Evolutionary conservation across 2,329 filamentous ascomycete genomes (phyloP), one percentile per base, ranked within the genome.

Genomic region (Claviceps humidiphila): DNA sequence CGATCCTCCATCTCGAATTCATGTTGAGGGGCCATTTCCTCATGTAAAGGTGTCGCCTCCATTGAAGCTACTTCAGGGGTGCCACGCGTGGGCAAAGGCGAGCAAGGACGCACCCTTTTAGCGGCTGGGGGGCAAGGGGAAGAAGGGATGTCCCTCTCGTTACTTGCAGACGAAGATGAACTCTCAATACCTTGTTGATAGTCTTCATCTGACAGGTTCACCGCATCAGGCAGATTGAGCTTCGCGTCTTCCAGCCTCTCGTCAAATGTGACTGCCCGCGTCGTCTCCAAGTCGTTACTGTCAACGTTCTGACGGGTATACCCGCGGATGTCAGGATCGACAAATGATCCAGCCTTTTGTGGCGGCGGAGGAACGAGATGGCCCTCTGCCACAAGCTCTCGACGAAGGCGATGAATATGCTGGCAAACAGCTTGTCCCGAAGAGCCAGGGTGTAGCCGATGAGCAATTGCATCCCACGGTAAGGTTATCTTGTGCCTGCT

Each of bases 401-500:
- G 55, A 4, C 71, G 66, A 4, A 71, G 53, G 0, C 70, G 66
- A 16, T 57, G 56, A 2, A 73, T 51, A 34, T 68, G 64, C 60
- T 74, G 71, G 2, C 56, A 49, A 4, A 73, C 53, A 4, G 71
- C 69, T 17, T 63, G 61, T 3, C 65, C 68, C 1, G 69, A 69
- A 0, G 69, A 66, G 17, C 71, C 70, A 2, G 70, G 69, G 7
- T 67, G 66, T 16, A 74, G 59, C 1, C 70, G 64, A 48, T 72
- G 68, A 24, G 70, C 70, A 43, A 72, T 63, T 0, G 58, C 50
- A 14, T 70, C 65, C 69, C 69, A 73, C 0, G 71, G 69, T 0
- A 73, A 11, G 1, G 63, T 58, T 24, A 68, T 58, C 30, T 61
- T 62, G 47, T 63, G 57, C 5, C 64, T 56, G 13, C 54, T 52